phyloP scores from a whole-genome alignment of 495 filamentous ascomycete genomes.

The Antarctomyces pellizariae region DNA sequence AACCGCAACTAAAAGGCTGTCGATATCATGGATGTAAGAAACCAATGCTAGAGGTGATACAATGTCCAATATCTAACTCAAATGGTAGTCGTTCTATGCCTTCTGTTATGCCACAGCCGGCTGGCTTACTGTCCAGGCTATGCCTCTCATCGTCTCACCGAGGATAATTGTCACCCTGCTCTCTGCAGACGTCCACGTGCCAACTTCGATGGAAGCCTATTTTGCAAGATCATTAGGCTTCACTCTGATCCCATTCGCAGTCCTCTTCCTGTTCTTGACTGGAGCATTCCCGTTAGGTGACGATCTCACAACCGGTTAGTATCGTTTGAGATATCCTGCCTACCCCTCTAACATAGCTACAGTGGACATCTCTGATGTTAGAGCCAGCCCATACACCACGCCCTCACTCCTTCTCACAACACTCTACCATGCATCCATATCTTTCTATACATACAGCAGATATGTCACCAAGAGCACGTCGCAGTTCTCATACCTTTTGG shows the following conservation, averaged over 20 bases:
- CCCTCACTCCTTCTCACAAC: constrained; percentile 42
- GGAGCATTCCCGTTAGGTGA: constrained; percentile 58
- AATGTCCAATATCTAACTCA: too few species aligned
- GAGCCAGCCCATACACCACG: constrained; percentile 44
- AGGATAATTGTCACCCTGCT: constrained; percentile 40
- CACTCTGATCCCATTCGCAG: constrained; percentile 36
- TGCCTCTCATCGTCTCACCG: constrained; percentile 38
- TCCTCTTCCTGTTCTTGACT: constrained; percentile 42
- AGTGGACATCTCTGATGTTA: constrained; percentile 24
- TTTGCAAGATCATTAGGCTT: constrained; percentile 48
- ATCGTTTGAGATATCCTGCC: too few species aligned
- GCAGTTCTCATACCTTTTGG: constrained; percentile 30
- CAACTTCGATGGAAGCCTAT: constrained; percentile 43
- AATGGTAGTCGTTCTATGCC: constrained; percentile 31
- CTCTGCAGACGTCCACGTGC: constrained; percentile 28
- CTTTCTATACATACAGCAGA: constrained; percentile 45
- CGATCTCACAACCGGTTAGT: too few species aligned
- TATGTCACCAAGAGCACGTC: constrained; percentile 31
- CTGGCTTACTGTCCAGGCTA: constrained; percentile 44
- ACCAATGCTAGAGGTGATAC: too few species aligned
- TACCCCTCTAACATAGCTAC: too few species aligned
- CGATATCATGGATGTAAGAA: too few species aligned
- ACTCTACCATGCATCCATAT: constrained; percentile 34
- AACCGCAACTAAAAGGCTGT: too few species aligned
- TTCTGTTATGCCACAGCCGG: constrained; percentile 42